A percentile compares a stretch with the other conserved stretches of the same genome.
Conservation (phyloP, 177 flowering plant species). For the Vitis hybrid region DNA sequence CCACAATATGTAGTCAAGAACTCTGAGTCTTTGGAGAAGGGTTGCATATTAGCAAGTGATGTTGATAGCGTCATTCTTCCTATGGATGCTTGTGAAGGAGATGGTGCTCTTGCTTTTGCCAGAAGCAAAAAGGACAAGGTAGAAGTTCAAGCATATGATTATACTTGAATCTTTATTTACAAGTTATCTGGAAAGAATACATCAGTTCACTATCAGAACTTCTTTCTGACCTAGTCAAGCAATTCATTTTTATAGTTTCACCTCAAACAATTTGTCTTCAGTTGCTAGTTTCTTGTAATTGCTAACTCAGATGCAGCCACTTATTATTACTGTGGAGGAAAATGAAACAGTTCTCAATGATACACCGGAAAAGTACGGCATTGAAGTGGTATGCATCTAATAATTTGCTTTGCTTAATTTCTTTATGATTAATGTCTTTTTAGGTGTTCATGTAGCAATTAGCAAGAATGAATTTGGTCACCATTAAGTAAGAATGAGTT, state of each 20-base stretch:
- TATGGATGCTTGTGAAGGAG: conserved; percentile 76
- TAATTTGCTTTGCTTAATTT: conserved; percentile 6
- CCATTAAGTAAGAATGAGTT: too few relatives aligned
- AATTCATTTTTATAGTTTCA: too few relatives aligned
- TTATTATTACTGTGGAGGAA: conserved; percentile 78
- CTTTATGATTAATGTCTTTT: neutral
- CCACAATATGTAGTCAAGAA: conserved; percentile 60
- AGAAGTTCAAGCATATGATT: neutral
- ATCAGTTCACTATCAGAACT: too few relatives aligned
- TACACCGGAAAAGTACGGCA: conserved; percentile 67
- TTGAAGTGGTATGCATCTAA: conserved; percentile 54
- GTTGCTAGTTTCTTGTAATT: neutral
- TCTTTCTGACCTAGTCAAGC: too few relatives aligned
- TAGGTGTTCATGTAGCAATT: neutral
- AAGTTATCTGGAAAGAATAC: neutral
- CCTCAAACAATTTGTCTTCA: neutral
- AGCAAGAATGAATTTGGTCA: neutral
- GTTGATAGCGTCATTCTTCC: conserved; percentile 85
- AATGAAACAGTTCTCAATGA: conserved; percentile 80
- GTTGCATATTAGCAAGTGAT: conserved; percentile 59
- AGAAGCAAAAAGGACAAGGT: conserved; percentile 55
- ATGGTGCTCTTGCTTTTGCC: conserved; percentile 77
- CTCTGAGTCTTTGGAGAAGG: conserved; percentile 26
- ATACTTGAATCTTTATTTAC: neutral
- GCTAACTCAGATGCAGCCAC: conserved; percentile 47